Evolutionary conservation across 345 rosid species (phyloP).

Genomic region (Hibiscus tridactylites): DNA sequence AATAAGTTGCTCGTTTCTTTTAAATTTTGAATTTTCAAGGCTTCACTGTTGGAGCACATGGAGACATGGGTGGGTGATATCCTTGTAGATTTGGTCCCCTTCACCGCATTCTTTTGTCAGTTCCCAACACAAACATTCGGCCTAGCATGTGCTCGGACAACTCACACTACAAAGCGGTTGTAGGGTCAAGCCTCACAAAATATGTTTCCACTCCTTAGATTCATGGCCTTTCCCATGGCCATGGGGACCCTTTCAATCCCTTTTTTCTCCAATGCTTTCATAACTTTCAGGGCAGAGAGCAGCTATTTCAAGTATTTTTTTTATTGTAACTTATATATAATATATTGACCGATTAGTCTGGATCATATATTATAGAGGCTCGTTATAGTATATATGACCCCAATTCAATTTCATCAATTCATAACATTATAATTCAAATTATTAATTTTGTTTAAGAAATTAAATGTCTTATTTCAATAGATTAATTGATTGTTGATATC

Average conservation of each 20-base stretch:
- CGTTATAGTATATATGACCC: no score
- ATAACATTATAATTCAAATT: no score
- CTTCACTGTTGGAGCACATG: conserved; percentile 4
- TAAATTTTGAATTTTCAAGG: background rate
- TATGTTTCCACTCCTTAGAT: conserved; percentile 8
- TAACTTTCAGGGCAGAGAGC: conserved; percentile 4
- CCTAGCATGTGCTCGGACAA: conserved; percentile 27
- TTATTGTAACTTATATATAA: no score
- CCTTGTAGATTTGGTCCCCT: background rate
- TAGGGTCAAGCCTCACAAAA: conserved; percentile 18
- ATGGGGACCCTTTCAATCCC: background rate
- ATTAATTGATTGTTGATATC: no score
- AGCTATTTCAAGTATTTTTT: background rate
- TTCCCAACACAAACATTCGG: background rate
- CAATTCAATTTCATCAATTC: no score
- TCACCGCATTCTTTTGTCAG: background rate
- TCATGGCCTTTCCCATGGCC: background rate
- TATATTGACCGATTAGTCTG: no score
- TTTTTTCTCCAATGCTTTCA: conserved; percentile 1
- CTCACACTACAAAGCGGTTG: conserved; percentile 21
- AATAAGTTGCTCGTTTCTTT: no score
- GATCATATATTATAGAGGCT: no score
- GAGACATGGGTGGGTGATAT: background rate
- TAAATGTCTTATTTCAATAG: background rate
- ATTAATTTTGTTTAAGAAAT: no score